These are phyloP conservation scores for Mycena maculata DNA, from an alignment of 768 basidiomycete genomes.

Conservation along the genomic window DNA sequence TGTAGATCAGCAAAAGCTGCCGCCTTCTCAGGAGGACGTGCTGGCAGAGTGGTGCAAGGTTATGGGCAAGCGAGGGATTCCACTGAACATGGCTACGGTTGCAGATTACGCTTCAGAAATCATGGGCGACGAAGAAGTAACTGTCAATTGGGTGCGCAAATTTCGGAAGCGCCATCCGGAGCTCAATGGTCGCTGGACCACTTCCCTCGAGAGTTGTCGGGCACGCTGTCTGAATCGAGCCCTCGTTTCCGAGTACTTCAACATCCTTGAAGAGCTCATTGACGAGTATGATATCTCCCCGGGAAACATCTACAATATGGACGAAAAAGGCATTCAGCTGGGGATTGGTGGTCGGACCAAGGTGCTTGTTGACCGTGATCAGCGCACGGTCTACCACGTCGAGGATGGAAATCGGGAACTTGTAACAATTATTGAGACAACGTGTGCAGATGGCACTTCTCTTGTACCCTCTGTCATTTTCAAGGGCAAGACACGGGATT, in stretches of 20 bases:
- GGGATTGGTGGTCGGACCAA: slow-evolving; percentile 27
- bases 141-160: background rate
- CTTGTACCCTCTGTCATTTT: slow-evolving; percentile 43
- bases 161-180: background rate
- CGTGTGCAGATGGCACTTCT: slow-evolving; percentile 42
- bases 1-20: too few species aligned
- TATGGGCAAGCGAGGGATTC: background rate
- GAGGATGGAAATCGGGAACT: slow-evolving; percentile 43
- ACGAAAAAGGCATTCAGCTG: slow-evolving; percentile 42
- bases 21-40: too few species aligned
- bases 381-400: slow-evolving; percentile 28
- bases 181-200: background rate
- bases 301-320: slow-evolving; percentile 47
- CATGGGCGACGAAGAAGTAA: background rate
- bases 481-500: slow-evolving; percentile 28
- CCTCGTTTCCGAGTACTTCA: slow-evolving; percentile 36
- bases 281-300: slow-evolving; percentile 33
- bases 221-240: slow-evolving; percentile 36
- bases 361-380: slow-evolving; percentile 23
- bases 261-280: slow-evolving; percentile 29
- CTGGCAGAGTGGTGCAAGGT: too few species aligned
- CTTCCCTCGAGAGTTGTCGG: slow-evolving; percentile 39
- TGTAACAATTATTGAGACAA: slow-evolving; percentile 48
- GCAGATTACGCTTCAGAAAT: background rate
- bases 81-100: background rate